Conservation (phyloP, 345 rosid genomes). For the Populus simonii region DNA sequence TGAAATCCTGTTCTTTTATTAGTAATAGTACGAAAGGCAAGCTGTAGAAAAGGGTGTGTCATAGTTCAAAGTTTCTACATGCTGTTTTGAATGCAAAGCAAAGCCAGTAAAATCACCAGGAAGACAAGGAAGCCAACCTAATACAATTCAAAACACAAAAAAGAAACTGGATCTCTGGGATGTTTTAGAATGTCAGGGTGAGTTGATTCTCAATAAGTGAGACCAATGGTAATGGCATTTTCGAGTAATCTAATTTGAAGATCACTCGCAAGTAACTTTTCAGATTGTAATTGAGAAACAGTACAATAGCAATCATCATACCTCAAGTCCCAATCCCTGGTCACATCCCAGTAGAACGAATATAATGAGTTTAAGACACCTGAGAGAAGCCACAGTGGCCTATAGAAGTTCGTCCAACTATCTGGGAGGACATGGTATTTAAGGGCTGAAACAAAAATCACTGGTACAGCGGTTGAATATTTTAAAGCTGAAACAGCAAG, state of each 20-base stretch:
- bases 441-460: conserved; percentile 92
- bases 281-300: neutral
- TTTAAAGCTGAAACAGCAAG: conserved; percentile 70
- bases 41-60: neutral
- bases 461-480: conserved; percentile 88
- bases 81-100: neutral
- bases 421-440: conserved; percentile 74
- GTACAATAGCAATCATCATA: conserved; percentile 23
- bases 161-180: neutral
- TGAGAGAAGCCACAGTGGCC: conserved; percentile 90
- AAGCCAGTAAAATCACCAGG: neutral
- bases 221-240: neutral
- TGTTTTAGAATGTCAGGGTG: neutral
- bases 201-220: neutral
- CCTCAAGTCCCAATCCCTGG: conserved; percentile 98
- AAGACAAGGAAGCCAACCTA: neutral
- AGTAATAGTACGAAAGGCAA: neutral
- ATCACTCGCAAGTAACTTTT: neutral
- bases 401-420: conserved; percentile 74
- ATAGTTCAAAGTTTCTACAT: neutral
- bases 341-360: conserved; percentile 95
- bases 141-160: neutral
- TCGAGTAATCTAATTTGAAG: neutral
- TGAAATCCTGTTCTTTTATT: neutral
- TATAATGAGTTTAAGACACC: conserved; percentile 74